Conservation (phyloP, 345 rosid species). For the Geranium brycei region DNA sequence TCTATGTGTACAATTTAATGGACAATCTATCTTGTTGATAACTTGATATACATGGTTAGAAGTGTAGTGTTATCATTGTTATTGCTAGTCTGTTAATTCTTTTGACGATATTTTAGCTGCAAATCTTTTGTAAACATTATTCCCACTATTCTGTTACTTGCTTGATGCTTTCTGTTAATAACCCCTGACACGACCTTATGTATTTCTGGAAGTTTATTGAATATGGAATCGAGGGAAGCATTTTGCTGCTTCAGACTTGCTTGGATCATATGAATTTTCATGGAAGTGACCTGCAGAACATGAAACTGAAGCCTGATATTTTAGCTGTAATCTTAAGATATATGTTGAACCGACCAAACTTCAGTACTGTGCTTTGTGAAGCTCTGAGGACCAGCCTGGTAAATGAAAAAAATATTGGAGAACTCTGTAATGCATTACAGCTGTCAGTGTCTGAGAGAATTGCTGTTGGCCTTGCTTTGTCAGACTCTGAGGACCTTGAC, state of each 20-base stretch:
- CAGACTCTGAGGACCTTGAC: slow-evolving; percentile 44
- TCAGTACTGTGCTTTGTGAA: slow-evolving; percentile 46
- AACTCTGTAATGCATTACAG: slow-evolving; percentile 28
- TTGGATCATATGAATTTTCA: slow-evolving; percentile 38
- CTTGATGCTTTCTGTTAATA: too few species aligned
- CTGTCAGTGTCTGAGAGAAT: slow-evolving; percentile 60
- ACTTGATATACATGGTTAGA: neutral
- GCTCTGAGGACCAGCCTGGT: slow-evolving; percentile 33
- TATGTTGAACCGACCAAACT: slow-evolving; percentile 45
- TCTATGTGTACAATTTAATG: too few species aligned
- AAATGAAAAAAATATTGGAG: slow-evolving; percentile 33
- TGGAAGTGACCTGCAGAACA: slow-evolving; percentile 25
- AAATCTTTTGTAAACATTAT: too few species aligned
- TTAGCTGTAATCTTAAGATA: slow-evolving; percentile 34
- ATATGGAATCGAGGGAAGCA: slow-evolving; percentile 46
- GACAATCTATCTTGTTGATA: too few species aligned
- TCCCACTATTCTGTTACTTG: too few species aligned
- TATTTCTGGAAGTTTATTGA: slow-evolving; percentile 38
- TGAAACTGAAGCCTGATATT: slow-evolving; percentile 35
- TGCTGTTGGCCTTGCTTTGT: slow-evolving; percentile 56
- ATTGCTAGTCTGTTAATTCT: too few species aligned
- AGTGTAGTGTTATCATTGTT: neutral
- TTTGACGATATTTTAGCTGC: too few species aligned
- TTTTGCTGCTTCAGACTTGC: slow-evolving; percentile 51
- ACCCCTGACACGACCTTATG: neutral